phyloP scores from a whole-genome alignment of 2,329 filamentous ascomycete species.

The Leptoxyphium fumago region DNA sequence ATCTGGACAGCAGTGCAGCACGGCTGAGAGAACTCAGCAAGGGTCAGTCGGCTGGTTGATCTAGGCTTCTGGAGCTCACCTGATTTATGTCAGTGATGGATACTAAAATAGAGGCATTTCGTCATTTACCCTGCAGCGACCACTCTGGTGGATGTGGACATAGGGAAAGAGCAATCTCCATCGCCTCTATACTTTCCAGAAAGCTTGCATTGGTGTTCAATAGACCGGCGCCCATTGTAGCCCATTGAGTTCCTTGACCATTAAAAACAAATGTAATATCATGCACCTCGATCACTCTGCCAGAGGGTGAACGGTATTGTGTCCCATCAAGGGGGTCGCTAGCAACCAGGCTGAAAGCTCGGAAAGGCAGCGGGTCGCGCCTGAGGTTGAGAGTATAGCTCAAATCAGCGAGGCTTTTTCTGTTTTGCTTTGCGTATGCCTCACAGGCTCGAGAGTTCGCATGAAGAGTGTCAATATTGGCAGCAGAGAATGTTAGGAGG shows the following conservation, averaged over 20 bases:
- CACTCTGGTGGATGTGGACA: too few species aligned
- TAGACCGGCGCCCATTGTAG: conserved; percentile 3
- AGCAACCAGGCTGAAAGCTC: background rate
- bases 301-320: background rate
- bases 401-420: background rate
- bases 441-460: too few species aligned
- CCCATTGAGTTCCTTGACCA: conserved; percentile 11
- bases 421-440: too few species aligned
- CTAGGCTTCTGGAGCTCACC: conserved; percentile 15
- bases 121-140: too few species aligned
- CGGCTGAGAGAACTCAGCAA: conserved; percentile 25
- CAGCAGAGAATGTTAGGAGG: too few species aligned
- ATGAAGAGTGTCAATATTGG: too few species aligned
- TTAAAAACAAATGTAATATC: conserved; percentile 5
- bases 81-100: background rate
- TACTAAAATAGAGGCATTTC: too few species aligned
- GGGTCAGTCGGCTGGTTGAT: conserved; percentile 5
- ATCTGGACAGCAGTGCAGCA: conserved; percentile 41
- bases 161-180: too few species aligned
- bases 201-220: background rate
- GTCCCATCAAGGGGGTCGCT: background rate
- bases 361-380: background rate
- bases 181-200: too few species aligned
- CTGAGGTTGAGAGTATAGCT: background rate
- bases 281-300: too few species aligned